Conservation (phyloP, 768 basidiomycete species). For the Neoboletus brunneissimus region DNA sequence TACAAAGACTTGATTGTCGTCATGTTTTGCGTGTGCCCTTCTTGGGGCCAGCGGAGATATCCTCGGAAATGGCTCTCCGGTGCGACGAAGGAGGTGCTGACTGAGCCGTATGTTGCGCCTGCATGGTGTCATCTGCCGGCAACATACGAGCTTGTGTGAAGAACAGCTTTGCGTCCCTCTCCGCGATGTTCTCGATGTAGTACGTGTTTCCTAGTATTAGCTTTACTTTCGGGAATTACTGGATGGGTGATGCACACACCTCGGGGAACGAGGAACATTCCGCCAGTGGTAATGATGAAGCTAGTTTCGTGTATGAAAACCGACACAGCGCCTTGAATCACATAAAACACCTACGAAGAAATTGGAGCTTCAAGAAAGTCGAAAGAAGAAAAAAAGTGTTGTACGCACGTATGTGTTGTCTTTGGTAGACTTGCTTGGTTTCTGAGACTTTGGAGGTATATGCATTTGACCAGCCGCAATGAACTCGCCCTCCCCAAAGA, state of each 20-base stretch:
- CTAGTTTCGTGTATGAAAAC: constrained; percentile 79
- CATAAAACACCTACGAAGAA: constrained; percentile 60
- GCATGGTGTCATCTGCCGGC: constrained; percentile 29
- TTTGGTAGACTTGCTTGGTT: constrained; percentile 84
- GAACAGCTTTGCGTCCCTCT: constrained; percentile 79
- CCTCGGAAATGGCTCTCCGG: constrained; percentile 28
- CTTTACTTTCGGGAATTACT: not conserved
- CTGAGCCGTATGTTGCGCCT: constrained; percentile 24
- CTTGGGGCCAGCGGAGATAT: constrained; percentile 13
- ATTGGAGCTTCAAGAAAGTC: not conserved
- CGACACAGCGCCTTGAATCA: constrained; percentile 85
- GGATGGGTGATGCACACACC: constrained; percentile 45
- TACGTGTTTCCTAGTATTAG: constrained; percentile 74
- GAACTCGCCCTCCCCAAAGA: constrained; percentile 88
- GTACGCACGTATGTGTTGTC: constrained; percentile 88
- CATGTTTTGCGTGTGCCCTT: constrained; percentile 18
- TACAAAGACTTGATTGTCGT: not conserved
- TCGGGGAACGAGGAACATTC: constrained; percentile 87
- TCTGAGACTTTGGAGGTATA: constrained; percentile 76
- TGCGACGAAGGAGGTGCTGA: constrained; percentile 31
- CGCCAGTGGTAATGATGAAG: constrained; percentile 76
- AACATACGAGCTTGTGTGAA: constrained; percentile 83
- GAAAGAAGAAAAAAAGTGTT: not conserved
- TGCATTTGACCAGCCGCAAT: constrained; percentile 86
- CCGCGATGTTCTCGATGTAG: constrained; percentile 81